phyloP scores from a whole-genome alignment of 306 rosid genomes.

The Echinosophora koreensis region DNA sequence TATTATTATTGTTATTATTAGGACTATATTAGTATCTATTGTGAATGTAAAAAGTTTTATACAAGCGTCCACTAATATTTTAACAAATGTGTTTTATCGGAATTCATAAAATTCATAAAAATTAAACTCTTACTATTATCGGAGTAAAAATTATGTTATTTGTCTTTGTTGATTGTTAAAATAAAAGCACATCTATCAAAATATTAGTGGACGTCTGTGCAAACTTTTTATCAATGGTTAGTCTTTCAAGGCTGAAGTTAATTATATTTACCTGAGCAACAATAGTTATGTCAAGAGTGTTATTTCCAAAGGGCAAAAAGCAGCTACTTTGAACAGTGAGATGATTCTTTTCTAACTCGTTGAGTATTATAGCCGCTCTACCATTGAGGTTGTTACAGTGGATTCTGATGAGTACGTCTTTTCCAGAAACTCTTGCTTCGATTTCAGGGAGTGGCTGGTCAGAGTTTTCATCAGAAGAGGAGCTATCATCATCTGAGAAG shows the following conservation, averaged over 20 bases:
- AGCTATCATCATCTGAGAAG: conserved; percentile 41
- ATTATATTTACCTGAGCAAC: conserved; percentile 46
- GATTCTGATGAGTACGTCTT: conserved; percentile 69
- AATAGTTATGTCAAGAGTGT: conserved; percentile 66
- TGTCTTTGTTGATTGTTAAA: too few relatives aligned
- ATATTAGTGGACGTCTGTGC: too few relatives aligned
- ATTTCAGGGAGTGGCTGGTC: conserved; percentile 63
- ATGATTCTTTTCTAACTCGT: conserved; percentile 57
- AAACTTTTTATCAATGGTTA: background rate
- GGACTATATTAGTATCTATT: too few relatives aligned
- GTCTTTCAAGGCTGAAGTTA: background rate
- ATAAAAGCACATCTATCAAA: too few relatives aligned
- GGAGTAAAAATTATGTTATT: too few relatives aligned
- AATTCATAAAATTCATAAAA: too few relatives aligned
- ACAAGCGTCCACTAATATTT: too few relatives aligned
- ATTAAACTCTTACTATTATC: too few relatives aligned
- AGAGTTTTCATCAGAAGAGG: conserved; percentile 54
- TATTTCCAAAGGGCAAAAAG: conserved; percentile 69
- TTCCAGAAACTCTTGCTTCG: conserved; percentile 73
- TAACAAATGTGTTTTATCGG: too few relatives aligned
- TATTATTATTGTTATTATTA: too few relatives aligned
- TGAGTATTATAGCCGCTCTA: conserved; percentile 52
- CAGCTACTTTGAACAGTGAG: conserved; percentile 67
- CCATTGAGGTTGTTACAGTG: conserved; percentile 64
- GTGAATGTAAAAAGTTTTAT: too few relatives aligned